Evolutionary conservation across 2,329 filamentous ascomycete species (phyloP).

Genomic region (Arthrocladium fulminans): DNA sequence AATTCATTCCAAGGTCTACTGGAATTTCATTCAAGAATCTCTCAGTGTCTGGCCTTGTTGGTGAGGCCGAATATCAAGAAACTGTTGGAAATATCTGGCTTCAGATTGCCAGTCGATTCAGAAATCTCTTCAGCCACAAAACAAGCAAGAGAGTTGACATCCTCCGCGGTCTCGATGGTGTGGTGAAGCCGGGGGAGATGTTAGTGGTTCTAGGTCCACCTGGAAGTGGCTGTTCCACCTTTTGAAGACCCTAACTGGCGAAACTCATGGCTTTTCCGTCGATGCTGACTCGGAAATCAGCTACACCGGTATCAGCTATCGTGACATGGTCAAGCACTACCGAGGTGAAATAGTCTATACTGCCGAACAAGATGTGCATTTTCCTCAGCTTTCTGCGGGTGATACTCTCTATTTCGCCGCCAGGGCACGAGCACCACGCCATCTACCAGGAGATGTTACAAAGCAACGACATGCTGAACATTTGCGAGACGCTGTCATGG

Average conservation of each 20-base stretch:
- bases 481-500: constrained; percentile 57
- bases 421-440: constrained; percentile 56
- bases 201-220: constrained; percentile 59
- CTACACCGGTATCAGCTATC: constrained; percentile 49
- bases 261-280: constrained; percentile 67
- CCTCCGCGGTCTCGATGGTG: constrained; percentile 56
- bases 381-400: constrained; percentile 66
- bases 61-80: no score
- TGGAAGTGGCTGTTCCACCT: constrained; percentile 60
- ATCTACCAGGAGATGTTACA: constrained; percentile 54
- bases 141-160: no score
- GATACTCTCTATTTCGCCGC: constrained; percentile 67
- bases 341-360: constrained; percentile 55
- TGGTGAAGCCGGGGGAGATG: constrained; percentile 65
- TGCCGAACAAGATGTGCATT: constrained; percentile 68
- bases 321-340: constrained; percentile 44
- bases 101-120: no score
- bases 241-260: constrained; percentile 66
- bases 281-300: constrained; percentile 57
- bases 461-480: constrained; percentile 54
- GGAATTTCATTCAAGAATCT: no score
- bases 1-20: no score
- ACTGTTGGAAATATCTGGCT: no score
- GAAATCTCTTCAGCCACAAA: no score
- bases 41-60: no score